These are phyloP conservation scores for Arthrobotrys iridis DNA, from an alignment of 2,329 filamentous ascomycete genomes.

Conservation along the genomic window DNA sequence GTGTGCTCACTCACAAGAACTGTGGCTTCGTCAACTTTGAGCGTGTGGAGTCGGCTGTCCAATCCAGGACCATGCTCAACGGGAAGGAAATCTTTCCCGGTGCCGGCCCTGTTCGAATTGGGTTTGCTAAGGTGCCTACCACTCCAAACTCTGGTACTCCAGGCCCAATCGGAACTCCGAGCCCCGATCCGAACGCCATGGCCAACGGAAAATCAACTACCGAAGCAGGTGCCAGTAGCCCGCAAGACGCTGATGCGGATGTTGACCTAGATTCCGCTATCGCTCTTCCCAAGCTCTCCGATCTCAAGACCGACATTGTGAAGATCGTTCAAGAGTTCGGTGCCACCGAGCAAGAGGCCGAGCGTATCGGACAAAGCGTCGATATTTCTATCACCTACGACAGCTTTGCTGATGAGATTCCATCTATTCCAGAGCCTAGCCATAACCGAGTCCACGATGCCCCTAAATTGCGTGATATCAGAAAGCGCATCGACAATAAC, in stretches of 20 bases:
- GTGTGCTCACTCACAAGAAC: conserved; percentile 97
- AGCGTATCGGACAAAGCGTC: conserved; percentile 76
- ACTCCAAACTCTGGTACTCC: conserved; percentile 80
- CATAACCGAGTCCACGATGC: conserved; percentile 92
- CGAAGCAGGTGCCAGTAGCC: conserved; percentile 59
- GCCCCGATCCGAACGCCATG: conserved; percentile 81
- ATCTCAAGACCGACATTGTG: conserved; percentile 83
- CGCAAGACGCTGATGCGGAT: conserved; percentile 61
- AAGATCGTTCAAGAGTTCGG: conserved; percentile 90
- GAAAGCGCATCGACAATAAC: conserved; percentile 97
- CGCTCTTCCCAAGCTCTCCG: conserved; percentile 75
- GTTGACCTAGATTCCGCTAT: conserved; percentile 64
- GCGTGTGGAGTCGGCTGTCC: conserved; percentile 85
- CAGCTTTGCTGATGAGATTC: conserved; percentile 81
- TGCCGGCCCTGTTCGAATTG: conserved; percentile 91
- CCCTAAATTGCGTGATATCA: conserved; percentile 91
- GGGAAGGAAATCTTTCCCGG: conserved; percentile 98
- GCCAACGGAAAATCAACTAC: conserved; percentile 61
- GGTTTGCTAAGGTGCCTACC: conserved; percentile 95
- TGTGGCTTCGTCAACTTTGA: conserved; percentile 99
- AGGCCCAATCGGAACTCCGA: conserved; percentile 86
- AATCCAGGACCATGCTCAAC: conserved; percentile 87
- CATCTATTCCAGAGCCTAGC: conserved; percentile 85
- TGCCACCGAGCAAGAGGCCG: conserved; percentile 79
- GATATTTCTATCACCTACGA: conserved; percentile 80